Evolutionary conservation across 2,329 filamentous ascomycete species (phyloP).

Genomic region (Paraphaeosphaeria sporulosa): DNA sequence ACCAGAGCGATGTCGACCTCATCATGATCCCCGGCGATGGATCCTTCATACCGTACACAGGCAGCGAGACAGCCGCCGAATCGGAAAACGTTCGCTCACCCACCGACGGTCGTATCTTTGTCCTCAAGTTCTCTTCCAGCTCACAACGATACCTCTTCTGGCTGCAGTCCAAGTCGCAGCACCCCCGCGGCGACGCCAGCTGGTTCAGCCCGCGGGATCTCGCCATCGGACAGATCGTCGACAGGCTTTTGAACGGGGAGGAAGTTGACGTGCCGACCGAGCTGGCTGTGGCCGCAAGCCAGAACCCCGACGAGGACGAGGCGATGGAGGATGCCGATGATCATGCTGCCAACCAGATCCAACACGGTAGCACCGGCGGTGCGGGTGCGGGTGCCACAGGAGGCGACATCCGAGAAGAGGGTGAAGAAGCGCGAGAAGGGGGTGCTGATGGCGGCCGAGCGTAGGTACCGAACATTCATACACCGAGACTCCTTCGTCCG

Average conservation of each 20-base stretch:
- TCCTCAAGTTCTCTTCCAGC: constrained; percentile 91
- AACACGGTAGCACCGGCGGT: constrained; percentile 68
- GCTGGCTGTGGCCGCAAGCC: constrained; percentile 66
- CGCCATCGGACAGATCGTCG: constrained; percentile 87
- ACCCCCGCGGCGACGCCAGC: constrained; percentile 70
- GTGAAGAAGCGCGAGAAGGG: constrained; percentile 85
- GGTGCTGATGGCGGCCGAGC: constrained; percentile 97
- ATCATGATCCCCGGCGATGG: constrained; percentile 93
- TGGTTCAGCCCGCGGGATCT: constrained; percentile 86
- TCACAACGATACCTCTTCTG: constrained; percentile 94
- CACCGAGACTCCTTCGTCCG: constrained; percentile 9
- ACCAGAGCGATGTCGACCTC: constrained; percentile 83
- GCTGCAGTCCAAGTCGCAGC: constrained; percentile 91
- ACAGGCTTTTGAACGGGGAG: constrained; percentile 84
- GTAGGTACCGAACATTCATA: constrained; percentile 74
- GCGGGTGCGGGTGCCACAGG: constrained; percentile 88
- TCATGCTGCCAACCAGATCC: constrained; percentile 39
- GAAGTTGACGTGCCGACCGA: constrained; percentile 81
- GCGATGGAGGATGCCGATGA: constrained; percentile 68
- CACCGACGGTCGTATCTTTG: constrained; percentile 87
- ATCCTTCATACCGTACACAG: constrained; percentile 79
- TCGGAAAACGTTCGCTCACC: constrained; percentile 68
- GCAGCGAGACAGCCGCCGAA: constrained; percentile 60
- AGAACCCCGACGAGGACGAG: constrained; percentile 68
- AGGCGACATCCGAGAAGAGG: constrained; percentile 90